phyloP scores from a whole-genome alignment of 257 asterid genomes.

The Anisodus acutangulus region DNA sequence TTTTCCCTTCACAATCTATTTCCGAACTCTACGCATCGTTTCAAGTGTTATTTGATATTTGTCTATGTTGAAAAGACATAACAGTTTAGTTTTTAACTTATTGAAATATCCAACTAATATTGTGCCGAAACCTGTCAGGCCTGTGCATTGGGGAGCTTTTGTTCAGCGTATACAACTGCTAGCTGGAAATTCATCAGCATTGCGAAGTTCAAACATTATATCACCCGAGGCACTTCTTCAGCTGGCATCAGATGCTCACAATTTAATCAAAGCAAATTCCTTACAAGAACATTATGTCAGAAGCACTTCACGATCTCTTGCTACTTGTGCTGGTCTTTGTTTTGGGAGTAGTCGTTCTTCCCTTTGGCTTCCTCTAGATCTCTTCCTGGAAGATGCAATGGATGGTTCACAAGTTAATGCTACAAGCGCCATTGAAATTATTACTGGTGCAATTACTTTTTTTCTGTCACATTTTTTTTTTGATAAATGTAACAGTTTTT shows the following conservation, averaged over 20 bases:
- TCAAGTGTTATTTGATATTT: slow-evolving; percentile 19
- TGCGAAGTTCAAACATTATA: slow-evolving; percentile 55
- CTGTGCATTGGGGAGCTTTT: slow-evolving; percentile 68
- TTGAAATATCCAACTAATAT: slow-evolving; percentile 15
- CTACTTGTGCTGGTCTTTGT: slow-evolving; percentile 65
- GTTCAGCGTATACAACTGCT: slow-evolving; percentile 67
- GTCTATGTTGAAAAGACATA: slow-evolving; percentile 2
- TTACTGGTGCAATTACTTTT: slow-evolving; percentile 63
- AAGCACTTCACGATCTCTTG: slow-evolving; percentile 58
- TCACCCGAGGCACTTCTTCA: slow-evolving; percentile 56
- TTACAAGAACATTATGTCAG: slow-evolving; percentile 48
- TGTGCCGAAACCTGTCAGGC: slow-evolving; percentile 51
- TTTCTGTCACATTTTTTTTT: background rate
- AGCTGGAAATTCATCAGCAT: slow-evolving; percentile 61
- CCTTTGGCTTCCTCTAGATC: slow-evolving; percentile 95
- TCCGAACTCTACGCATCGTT: background rate
- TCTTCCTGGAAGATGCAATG: slow-evolving; percentile 93
- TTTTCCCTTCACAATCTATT: slow-evolving; percentile 30
- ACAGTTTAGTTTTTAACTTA: background rate
- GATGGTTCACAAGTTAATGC: slow-evolving; percentile 89
- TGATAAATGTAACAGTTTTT: too few relatives aligned
- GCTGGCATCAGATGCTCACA: slow-evolving; percentile 51
- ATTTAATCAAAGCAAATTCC: slow-evolving; percentile 47
- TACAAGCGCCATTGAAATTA: slow-evolving; percentile 84
- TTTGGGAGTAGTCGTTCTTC: slow-evolving; percentile 74